Evolutionary conservation across 169 alveolate genomes (phyloP), one percentile per base, ranked within the genome.

Genomic region (Toxoplasma gondii): DNA sequence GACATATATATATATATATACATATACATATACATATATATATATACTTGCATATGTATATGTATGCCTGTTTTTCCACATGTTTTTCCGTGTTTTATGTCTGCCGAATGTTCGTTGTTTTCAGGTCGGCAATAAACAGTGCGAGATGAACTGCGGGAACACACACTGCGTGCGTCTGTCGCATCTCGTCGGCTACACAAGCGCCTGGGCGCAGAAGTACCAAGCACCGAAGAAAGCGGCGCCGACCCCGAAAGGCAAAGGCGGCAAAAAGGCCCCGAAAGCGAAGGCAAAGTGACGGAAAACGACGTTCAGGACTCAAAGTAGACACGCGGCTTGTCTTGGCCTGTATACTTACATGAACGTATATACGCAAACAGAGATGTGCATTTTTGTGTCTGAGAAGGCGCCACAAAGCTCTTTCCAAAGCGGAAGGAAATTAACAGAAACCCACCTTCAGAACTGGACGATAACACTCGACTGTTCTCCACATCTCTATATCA

Each of bases 61-160:
- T 49, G 4, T 49, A 4, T 49, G 12, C 12, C 58, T 49, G 58
- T 49, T 7, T 7, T 7, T 49, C 4, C 58, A 12, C 12, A n/a
- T 12, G 58, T 49, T 12, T 49, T 49, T 49, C 12, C 58, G 4
- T 12, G 58, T 7, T 7, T 49, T 4, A 7, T 12, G 58, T 7
- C 22, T 49, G 58, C 12, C 58, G 58, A 49, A 12, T 49, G 34
- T 16, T 64, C 22, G 39, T 78, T 16, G 1, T 53, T 36, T 58
- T 41, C 94, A 91, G 94, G 43, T 58, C n/a, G 91, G 91, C 36
- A 78, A 69, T 4, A 88, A 88, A 31, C 86, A 39, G 34, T 43
- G 78, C 43, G 88, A 90, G 88, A 92, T 84, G 95, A 92, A 92
- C 54, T 92, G 95, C 88, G 95, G 95, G 31, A 92, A 92, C 38